Base-by-base conservation (phyloP, 75 land plant genomes). In the Sequoia sempervirens region DNA sequence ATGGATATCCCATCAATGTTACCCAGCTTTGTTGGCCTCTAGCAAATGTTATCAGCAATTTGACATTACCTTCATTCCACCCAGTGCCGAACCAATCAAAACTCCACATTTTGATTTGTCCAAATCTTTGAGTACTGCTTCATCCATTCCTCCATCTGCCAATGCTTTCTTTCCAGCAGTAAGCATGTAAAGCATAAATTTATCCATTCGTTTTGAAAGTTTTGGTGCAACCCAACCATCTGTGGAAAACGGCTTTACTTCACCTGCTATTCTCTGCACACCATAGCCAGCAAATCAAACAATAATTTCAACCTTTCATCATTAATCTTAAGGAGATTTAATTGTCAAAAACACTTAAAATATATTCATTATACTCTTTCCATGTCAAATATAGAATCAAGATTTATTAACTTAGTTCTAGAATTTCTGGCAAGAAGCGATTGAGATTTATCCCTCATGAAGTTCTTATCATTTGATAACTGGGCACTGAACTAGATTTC, bases 161-260 rank as follows among this genome's bases (percentile, higher is more conserved):
- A 90, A 73, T 64, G 91, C 91, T 80, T 88, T 90, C 80, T 90
- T 90, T 41, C 91, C 91, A 50, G 91, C 91, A 37, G 90, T 90
- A 20, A 90, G 85, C 61, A 90, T 34, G 75, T 90, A 90, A 36
- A 90, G 90, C 91, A 90, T 90, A 81, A 90, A 90, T 80, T 90
- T 90, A 84, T 90, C 91, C 91, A 90, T 90, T 26, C 91, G 90
- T 81, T 75, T 90, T 17, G 91, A 90, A 41, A 90, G 83, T 83
- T 90, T 90, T 83, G 90, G 88, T 32, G 91, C 87, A 82, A 90
- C 90, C 87, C 90, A 88, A 36, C 91, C 91, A 88, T 88, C 91
- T 45, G 91, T 72, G 38, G 91, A 90, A 80, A 90, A 90, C 1
- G 75, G 50, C 28, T 90, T 88, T 40, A 90, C 88, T 86, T 87